A percentile compares a stretch with the other conserved stretches of the same genome.
These are phyloP conservation scores for Aureobasidium zeae DNA, from an alignment of 2,329 filamentous ascomycete genomes.

Conservation along the genomic window DNA sequence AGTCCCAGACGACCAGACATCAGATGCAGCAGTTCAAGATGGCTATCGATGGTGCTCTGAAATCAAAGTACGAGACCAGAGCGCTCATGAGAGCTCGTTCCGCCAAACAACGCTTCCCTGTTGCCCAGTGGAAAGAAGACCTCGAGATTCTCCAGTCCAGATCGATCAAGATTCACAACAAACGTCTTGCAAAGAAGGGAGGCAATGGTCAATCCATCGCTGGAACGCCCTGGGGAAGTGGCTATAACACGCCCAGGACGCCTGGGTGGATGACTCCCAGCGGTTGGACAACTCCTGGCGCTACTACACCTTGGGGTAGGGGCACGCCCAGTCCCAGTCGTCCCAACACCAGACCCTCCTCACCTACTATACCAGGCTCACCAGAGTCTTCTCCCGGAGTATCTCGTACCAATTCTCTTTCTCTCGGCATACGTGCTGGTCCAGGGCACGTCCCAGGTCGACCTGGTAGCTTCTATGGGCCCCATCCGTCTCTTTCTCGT, in stretches of 20 bases:
- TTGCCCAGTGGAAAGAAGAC: constrained; percentile 57
- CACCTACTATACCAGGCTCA: constrained; percentile 21
- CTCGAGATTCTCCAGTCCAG: constrained; percentile 53
- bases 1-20: constrained; percentile 54
- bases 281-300: constrained; percentile 36
- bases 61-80: constrained; percentile 46
- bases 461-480: constrained; percentile 6
- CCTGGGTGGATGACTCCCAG: constrained; percentile 34
- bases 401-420: constrained; percentile 19
- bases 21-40: constrained; percentile 56
- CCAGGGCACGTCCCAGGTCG: constrained; percentile 28
- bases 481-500: constrained; percentile 18
- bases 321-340: constrained; percentile 24
- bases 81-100: constrained; percentile 56
- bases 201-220: constrained; percentile 24
- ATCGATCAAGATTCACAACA: constrained; percentile 49
- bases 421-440: constrained; percentile 33
- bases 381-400: constrained; percentile 14
- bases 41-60: constrained; percentile 53
- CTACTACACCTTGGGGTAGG: constrained; percentile 27
- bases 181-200: constrained; percentile 30
- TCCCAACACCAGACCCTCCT: constrained; percentile 26
- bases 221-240: constrained; percentile 23
- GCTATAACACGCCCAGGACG: constrained; percentile 27
- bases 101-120: constrained; percentile 57